Base-by-base conservation (phyloP, 2,329 filamentous ascomycete genomes). In the Mycocentrospora acerina region DNA sequence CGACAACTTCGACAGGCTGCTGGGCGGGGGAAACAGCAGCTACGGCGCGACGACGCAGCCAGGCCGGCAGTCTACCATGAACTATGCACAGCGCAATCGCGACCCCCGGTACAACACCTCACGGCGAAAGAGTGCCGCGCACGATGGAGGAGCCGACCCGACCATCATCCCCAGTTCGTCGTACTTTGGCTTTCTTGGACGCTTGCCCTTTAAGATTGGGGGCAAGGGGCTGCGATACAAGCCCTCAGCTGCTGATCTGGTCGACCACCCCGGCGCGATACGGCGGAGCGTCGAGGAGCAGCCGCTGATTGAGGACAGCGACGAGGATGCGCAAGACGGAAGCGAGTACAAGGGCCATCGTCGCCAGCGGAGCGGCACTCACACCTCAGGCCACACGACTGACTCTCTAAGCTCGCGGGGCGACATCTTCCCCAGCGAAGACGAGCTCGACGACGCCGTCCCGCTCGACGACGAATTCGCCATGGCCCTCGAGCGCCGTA, bases 381-480 rank as follows among this genome's bases (percentile, higher is more conserved):
- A 82, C 11, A 85, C 81, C 4, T 95, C 89, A 10, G 85, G 85
- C 27, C 85, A 85, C 48, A 95, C 90, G 1, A 86, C 82, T 18
- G 90, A 91, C 62, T 95, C 90, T 5, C 82, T 86, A 48, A 86
- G 90, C 56, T 95, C 90, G 9, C 77, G 91, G 31, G 90, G 90
- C 2, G 91, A 97, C 68, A 73, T 97, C 10, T 93, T 96, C 52
- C 89, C 89, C 0, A 95, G 90, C 56, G 90, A 95, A 57, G 89
- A 90, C 36, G 89, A 94, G 42, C 52, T 64, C 22, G 90, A 95
- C 64, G 91, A 97, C 67, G 91, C 91, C 1, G 81, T 95, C n/a
- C 88, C 90, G 10, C 71, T 97, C 13, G 88, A 91, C 55, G 91
- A 96, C 60, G 90, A 96, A 59, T 94, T 97, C 55, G 88, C 90